Base-by-base conservation (phyloP, 345 rosid species). In the Eucalyptus coolabah region DNA sequence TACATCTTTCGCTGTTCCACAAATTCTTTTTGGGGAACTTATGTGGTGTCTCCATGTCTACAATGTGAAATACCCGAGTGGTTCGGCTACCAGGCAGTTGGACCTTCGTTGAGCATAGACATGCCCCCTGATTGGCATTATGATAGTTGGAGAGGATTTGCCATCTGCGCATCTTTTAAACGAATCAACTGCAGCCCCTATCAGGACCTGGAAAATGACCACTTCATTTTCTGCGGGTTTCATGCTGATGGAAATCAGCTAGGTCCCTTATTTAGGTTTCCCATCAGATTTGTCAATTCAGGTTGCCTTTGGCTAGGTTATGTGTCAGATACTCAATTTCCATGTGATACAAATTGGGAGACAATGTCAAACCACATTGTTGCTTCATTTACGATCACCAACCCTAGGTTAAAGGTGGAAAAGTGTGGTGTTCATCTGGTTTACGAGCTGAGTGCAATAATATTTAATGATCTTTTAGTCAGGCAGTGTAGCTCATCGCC, bases 391-490 rank as follows among this genome's bases (percentile, higher is more conserved):
- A 13, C 9, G 8, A 63, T 63, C 69, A 63, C 32, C 69, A 63
- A 63, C 34, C 69, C 69, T 13, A 0, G 4, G 4, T 63, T 28
- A 63, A 63, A 6, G 34, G 34, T 63, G 69, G 69, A 30, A 12
- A 63, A 63, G 9, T 63, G 69, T 28, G 69, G 69, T 13, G 69
- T 63, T 63, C 69, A 63, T 63, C 4, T 13, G 1, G 34, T 60
- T 13, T 28, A 63, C 5, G 5, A 30, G 9, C 17, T 0, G 0
- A 1, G 4, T 60, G 3, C 32, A 6, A 60, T 2, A 30, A 15
- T 3, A 1, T 28, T 63, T 30, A 2, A 63, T 63, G 69, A 63
- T 13, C 4, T 63, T 28, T 13, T 60, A 28, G 69, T 12, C 3
- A 28, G 9, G 17, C 0, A 0, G 18, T 30, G 4, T 63, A 63